phyloP scores from a whole-genome alignment of 768 basidiomycete genomes.

The Boletellus sp. region DNA sequence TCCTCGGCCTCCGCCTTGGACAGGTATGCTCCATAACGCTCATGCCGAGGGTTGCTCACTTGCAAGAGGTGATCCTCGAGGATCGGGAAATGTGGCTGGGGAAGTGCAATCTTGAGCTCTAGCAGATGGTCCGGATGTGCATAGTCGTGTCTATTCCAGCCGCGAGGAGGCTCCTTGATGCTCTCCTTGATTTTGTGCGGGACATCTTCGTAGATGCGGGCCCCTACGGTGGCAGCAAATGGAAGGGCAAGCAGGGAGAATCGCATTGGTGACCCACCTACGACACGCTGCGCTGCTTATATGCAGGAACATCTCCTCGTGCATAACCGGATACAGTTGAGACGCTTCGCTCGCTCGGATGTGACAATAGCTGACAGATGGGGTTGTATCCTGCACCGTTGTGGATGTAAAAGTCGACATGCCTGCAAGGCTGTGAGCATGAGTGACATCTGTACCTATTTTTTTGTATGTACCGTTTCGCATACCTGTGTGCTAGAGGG shows the following conservation, averaged over 20 bases:
- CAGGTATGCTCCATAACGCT: slow-evolving; percentile 53
- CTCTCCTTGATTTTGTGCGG: slow-evolving; percentile 46
- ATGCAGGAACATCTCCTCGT: too few species aligned
- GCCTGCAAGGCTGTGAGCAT: too few species aligned
- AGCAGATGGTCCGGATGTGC: slow-evolving; percentile 46
- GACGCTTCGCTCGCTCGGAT: too few species aligned
- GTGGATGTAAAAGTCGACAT: too few species aligned
- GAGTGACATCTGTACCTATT: too few species aligned
- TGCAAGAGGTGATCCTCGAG: too few species aligned
- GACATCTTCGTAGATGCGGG: slow-evolving; percentile 7
- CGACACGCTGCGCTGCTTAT: neutral
- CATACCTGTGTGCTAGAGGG: too few species aligned
- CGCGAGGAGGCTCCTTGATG: slow-evolving; percentile 39
- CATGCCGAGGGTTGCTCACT: too few species aligned
- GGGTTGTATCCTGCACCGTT: too few species aligned
- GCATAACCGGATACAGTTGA: too few species aligned
- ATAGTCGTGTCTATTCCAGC: slow-evolving; percentile 44
- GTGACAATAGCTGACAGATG: too few species aligned
- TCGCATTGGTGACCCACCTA: slow-evolving; percentile 7
- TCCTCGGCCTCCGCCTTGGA: slow-evolving; percentile 63
- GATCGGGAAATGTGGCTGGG: slow-evolving; percentile 46
- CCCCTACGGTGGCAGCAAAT: slow-evolving; percentile 10
- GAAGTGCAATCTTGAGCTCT: slow-evolving; percentile 55
- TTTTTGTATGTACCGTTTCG: too few species aligned
- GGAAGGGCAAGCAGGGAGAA: slow-evolving; percentile 9